Evolutionary conservation across 768 basidiomycete genomes (phyloP).

Genomic region (Tylopilus subfusipes): DNA sequence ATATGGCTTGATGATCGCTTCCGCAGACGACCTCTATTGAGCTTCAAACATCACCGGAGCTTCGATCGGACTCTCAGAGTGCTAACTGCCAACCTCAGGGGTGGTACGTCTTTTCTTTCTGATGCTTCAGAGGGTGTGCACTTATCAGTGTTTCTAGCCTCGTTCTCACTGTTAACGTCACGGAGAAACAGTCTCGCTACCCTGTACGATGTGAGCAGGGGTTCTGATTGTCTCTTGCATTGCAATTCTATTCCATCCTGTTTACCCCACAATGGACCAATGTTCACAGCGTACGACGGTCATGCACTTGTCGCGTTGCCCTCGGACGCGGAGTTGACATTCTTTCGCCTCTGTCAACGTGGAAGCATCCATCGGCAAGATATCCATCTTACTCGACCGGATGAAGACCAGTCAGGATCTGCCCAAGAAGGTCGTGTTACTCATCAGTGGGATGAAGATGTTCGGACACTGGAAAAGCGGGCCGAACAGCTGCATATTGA

Average conservation of each 20-base stretch:
- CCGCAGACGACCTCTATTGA: conserved; percentile 54
- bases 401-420: conserved; percentile 9
- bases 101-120: conserved; percentile 28
- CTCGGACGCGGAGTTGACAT: conserved; percentile 26
- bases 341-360: conserved; percentile 47
- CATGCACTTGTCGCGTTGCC: conserved; percentile 32
- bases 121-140: background rate
- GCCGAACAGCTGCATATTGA: conserved; percentile 31
- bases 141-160: conserved; percentile 33
- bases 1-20: conserved; percentile 70
- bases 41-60: conserved; percentile 56
- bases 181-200: conserved; percentile 55
- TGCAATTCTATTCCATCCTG: conserved; percentile 39
- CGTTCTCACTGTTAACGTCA: conserved; percentile 57
- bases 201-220: conserved; percentile 57
- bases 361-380: conserved; percentile 47
- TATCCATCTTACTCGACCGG: conserved; percentile 24
- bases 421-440: background rate
- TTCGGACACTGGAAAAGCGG: conserved; percentile 36
- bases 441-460: conserved; percentile 39
- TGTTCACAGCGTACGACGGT: conserved; percentile 31
- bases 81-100: conserved; percentile 35
- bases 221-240: conserved; percentile 40
- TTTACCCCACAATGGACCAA: conserved; percentile 31
- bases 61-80: conserved; percentile 56